These are phyloP conservation scores for Sanghuangporus baumii DNA, from an alignment of 1,284 basidiomycete genomes.

Conservation along the genomic window DNA sequence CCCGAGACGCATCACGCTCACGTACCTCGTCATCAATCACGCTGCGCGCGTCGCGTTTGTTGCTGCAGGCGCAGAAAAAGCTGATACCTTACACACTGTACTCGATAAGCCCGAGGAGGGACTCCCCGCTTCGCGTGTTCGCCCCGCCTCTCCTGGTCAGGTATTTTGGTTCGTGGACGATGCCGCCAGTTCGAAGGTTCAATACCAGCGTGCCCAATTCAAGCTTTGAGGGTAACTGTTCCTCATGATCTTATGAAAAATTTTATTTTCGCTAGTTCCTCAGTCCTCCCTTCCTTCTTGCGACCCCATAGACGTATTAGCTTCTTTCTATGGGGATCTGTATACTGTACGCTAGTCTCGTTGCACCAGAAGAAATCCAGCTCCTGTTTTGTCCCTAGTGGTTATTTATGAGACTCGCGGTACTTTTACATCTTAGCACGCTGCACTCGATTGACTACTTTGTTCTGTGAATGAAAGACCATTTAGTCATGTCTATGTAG, in stretches of 20 bases:
- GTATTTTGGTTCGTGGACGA: conserved; percentile 92
- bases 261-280: neutral
- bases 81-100: conserved; percentile 67
- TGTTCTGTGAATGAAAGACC: neutral
- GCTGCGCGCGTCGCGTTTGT: conserved; percentile 87
- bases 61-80: conserved; percentile 79
- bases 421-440: neutral
- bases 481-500: neutral
- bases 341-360: neutral
- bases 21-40: conserved; percentile 90
- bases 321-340: neutral
- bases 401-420: neutral
- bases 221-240: neutral
- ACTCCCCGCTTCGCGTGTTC: conserved; percentile 79
- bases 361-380: neutral
- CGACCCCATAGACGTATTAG: neutral
- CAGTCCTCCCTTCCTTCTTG: neutral
- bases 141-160: conserved; percentile 56
- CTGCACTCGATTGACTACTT: neutral
- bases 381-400: neutral
- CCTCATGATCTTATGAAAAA: neutral
- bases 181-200: conserved; percentile 62
- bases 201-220: conserved; percentile 32
- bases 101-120: conserved; percentile 80
- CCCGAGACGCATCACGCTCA: conserved; percentile 85